Base-by-base conservation (phyloP, 2,329 filamentous ascomycete species). In the Phialophora tarda region DNA sequence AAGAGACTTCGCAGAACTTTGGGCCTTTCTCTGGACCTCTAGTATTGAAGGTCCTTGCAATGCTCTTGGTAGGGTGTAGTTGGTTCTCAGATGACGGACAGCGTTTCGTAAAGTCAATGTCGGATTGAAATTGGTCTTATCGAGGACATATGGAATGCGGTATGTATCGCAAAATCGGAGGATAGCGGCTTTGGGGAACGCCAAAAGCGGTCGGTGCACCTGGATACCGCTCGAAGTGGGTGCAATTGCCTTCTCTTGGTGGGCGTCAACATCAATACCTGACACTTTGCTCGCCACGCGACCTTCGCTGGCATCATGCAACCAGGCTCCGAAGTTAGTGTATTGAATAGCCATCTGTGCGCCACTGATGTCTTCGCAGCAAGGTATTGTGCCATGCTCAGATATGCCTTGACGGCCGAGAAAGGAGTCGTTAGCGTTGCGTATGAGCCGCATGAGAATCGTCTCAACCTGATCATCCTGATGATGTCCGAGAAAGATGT, bases 401-500 rank as follows among this genome's bases (percentile, higher is more conserved):
- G 50, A 21, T 57, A 74, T 74, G 32, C 70, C 71, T 61, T 63
- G 60, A 10, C 71, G 61, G 14, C 65, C 68, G 8, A 71, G 63
- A 32, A 68, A 66, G 6, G 63, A 64, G 23, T 47, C 56, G 21
- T 32, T 63, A 10, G 63, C 34, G 24, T 69, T 67, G 17, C 62
- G 59, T n/a, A 68, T 58, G 41, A 98, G 78, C 50, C 95, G 86
- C 88, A 93, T 91, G 57, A 98, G 79, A 3, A 96, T 84, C 0
- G 93, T 97, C 79, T 99, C 95, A 63, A 93, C 90, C 74, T 95
- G 92, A 74, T 99, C 95, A 74, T 97, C 93, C 68, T 85, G 82
- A 76, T 99, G 95, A 75, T 99, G 95, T 3, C 89, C 95, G 30
- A 96, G 81, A 47, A 97, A 84, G 1, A 98, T 76, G 23, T 86